Percentiles rank a stretch among this genome's conserved stretches.
Conservation (phyloP, 768 basidiomycete species). For the Glaciozyma antarctica region DNA sequence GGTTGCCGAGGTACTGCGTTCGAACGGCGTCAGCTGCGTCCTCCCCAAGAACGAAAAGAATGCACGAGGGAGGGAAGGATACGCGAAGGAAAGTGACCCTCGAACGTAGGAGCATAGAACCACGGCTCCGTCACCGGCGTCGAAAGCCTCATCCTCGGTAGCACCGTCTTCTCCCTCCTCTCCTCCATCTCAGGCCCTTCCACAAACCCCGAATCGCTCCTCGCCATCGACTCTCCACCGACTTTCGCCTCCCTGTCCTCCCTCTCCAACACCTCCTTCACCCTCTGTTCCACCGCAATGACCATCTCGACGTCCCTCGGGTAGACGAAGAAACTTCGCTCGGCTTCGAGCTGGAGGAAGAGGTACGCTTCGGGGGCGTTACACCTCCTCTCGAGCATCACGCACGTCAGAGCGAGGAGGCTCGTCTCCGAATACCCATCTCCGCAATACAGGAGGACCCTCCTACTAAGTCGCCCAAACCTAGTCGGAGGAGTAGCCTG, state of each 20-base stretch:
- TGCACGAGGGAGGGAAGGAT: slow-evolving; percentile 68
- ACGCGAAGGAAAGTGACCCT: slow-evolving; percentile 89
- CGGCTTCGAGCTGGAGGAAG: slow-evolving; percentile 56
- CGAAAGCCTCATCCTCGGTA: background rate
- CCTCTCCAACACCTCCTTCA: slow-evolving; percentile 17
- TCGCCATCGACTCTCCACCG: slow-evolving; percentile 6
- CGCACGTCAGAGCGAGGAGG: slow-evolving; percentile 70
- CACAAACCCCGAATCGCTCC: slow-evolving; percentile 5
- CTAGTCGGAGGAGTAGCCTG: slow-evolving; percentile 22
- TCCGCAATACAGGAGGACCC: slow-evolving; percentile 67
- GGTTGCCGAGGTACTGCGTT: slow-evolving; percentile 39
- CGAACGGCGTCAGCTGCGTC: background rate
- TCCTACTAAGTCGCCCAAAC: slow-evolving; percentile 25
- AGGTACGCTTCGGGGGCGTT: slow-evolving; percentile 82
- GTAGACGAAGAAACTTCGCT: slow-evolving; percentile 84
- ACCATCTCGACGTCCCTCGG: slow-evolving; percentile 60
- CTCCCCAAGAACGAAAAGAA: slow-evolving; percentile 17
- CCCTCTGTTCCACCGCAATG: slow-evolving; percentile 25
- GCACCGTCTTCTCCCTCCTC: background rate
- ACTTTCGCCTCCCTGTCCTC: slow-evolving; percentile 20
- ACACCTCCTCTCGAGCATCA: slow-evolving; percentile 54
- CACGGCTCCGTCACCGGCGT: slow-evolving; percentile 61
- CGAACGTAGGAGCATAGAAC: slow-evolving; percentile 88
- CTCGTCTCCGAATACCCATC: slow-evolving; percentile 92
- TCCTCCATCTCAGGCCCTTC: slow-evolving; percentile 10